A percentile compares a stretch with the other conserved stretches of the same genome.
These are phyloP conservation scores for Aegilops umbellulata DNA, from an alignment of 176 grass and related monocot genomes.

Conservation along the genomic window DNA sequence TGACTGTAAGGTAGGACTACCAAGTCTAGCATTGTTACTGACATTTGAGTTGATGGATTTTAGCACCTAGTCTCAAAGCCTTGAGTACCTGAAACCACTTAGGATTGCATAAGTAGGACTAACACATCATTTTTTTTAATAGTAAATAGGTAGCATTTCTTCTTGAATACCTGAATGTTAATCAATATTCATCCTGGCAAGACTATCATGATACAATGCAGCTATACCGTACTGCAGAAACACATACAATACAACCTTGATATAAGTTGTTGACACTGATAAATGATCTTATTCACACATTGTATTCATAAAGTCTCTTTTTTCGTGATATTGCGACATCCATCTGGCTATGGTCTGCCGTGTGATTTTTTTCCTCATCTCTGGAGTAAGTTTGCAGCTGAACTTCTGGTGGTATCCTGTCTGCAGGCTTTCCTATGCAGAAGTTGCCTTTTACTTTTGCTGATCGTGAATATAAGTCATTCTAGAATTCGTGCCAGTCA, in stretches of 20 bases:
- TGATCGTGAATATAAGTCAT: not conserved
- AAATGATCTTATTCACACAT: not conserved
- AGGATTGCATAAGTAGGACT: not conserved
- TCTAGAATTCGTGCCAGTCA: not conserved
- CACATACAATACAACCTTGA: not conserved
- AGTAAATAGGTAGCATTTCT: not conserved
- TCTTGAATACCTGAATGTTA: not conserved
- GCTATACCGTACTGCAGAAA: not conserved
- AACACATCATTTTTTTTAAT: not conserved
- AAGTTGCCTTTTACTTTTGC: not conserved
- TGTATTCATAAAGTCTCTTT: not conserved
- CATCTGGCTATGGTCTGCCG: not conserved
- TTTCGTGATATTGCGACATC: not conserved
- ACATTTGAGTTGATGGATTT: not conserved
- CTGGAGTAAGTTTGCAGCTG: not conserved
- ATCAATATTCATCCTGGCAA: not conserved
- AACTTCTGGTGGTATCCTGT: not conserved
- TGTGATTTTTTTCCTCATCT: not conserved
- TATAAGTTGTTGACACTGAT: not conserved
- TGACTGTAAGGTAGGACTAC: not conserved
- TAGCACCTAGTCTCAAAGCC: not conserved
- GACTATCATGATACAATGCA: not conserved
- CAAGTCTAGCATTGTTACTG: not conserved
- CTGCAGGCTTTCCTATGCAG: not conserved
- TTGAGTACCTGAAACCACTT: not conserved